Base-by-base conservation (phyloP, 2,329 filamentous ascomycete genomes). In the Cladosporium sp. region DNA sequence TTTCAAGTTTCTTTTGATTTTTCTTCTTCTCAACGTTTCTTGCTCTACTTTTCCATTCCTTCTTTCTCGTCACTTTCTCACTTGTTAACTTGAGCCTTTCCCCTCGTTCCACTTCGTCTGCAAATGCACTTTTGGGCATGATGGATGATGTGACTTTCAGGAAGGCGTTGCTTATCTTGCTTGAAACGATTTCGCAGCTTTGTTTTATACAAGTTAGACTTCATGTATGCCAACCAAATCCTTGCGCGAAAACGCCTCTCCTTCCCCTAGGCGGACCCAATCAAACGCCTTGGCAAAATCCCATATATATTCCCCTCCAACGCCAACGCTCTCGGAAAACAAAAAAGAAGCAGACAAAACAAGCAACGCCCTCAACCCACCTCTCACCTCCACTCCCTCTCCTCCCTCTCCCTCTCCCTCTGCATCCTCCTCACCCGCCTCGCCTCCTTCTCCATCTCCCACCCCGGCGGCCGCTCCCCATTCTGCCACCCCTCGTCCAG, bases 401-500 rank as follows among this genome's bases (percentile, higher is more conserved):
- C 35, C 33, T 41, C 49, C 22, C 48, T 28, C 3, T 46, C 43
- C 16, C 49, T 18, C 37, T 49, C 46, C n/a, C 44, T 34, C 38
- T 54, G 37, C 34, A 31, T 33, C 2, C 52, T 38, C 19, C 45
- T 43, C 32, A 61, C 54, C 11, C 63, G 54, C n/a, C 65, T 42
- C 2, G 60, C 61, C 45, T 65, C 63, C 51, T 66, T 65, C 48
- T 66, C 61, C 28, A 50, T 58, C 9, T 60, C 49, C 63, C 64
- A 68, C 0, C 63, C 63, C 52, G 63, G 61, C n/a, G 65, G 65
- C 22, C 65, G 52, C 49, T 68, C 65, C 3, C 65, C 65, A 46
- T 68, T 62, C 53, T 66, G 64, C 65, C 65, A 68, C 9, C 65
- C 64, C 13, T 55, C 52, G 42, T 61, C 60, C 9, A 68, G 46